Percentiles rank a stretch among this genome's conserved stretches.
These are phyloP conservation scores for Epithele typhae DNA, from an alignment of 768 basidiomycete genomes.

Conservation along the genomic window DNA sequence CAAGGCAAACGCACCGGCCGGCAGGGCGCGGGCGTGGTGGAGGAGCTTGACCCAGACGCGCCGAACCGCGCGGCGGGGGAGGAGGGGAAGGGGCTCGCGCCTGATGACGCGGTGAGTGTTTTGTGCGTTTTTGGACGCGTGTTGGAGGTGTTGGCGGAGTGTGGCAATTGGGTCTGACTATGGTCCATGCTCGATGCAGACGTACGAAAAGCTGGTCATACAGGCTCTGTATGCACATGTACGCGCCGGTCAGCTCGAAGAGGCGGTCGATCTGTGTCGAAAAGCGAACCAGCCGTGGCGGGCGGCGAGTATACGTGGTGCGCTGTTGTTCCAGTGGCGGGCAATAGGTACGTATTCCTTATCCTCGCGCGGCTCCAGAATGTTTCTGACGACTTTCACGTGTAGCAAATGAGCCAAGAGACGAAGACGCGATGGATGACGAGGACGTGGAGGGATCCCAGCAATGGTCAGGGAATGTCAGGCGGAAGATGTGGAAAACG, in stretches of 20 bases:
- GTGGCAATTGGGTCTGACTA: too few species aligned
- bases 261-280: conserved; percentile 78
- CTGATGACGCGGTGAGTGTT: conserved; percentile 70
- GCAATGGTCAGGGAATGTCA: conserved; percentile 68
- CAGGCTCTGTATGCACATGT: conserved; percentile 80
- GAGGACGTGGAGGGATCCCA: conserved; percentile 28
- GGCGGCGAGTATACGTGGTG: conserved; percentile 84
- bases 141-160: too few species aligned
- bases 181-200: conserved; percentile 36
- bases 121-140: too few species aligned
- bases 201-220: conserved; percentile 73
- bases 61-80: conserved; percentile 43
- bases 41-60: conserved; percentile 80
- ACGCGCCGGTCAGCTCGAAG: conserved; percentile 79
- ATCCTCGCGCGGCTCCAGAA: too few species aligned
- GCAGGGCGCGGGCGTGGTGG: conserved; percentile 47
- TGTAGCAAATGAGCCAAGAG: conserved; percentile 44
- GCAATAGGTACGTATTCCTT: conserved; percentile 67
- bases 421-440: conserved; percentile 39
- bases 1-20: conserved; percentile 53
- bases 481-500: conserved; percentile 82
- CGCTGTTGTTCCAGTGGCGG: conserved; percentile 71
- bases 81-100: conserved; percentile 52
- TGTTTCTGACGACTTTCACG: neutral
- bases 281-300: conserved; percentile 89